These are phyloP conservation scores for Puccinia hordei DNA, from an alignment of 1,284 basidiomycete genomes.

Conservation along the genomic window DNA sequence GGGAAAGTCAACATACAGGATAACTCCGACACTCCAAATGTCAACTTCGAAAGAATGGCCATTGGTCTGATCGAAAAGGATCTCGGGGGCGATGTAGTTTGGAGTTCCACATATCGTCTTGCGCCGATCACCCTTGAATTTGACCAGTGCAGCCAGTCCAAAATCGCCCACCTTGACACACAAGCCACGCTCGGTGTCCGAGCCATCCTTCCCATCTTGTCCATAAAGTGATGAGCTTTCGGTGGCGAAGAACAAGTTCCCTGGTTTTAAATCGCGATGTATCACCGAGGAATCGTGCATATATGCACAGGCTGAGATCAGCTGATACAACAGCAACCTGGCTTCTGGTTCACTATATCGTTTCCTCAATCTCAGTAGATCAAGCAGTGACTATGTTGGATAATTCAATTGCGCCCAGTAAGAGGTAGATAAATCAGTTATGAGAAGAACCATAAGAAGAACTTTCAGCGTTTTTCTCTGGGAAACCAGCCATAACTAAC, in stretches of 20 bases:
- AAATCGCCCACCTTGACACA: slow-evolving; percentile 97
- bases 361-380: slow-evolving; percentile 82
- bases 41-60: slow-evolving; percentile 98
- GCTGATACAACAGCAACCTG: slow-evolving; percentile 87
- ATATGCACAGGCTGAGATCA: slow-evolving; percentile 92
- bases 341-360: slow-evolving; percentile 90
- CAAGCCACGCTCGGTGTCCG: slow-evolving; percentile 72
- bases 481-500: background rate
- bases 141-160: slow-evolving; percentile 92
- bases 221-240: slow-evolving; percentile 35
- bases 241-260: slow-evolving; percentile 78
- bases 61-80: slow-evolving; percentile 90
- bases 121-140: slow-evolving; percentile 82
- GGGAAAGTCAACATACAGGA: slow-evolving; percentile 64
- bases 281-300: slow-evolving; percentile 92
- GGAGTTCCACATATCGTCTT: slow-evolving; percentile 95
- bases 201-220: slow-evolving; percentile 43
- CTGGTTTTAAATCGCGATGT: slow-evolving; percentile 91
- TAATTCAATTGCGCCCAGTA: background rate
- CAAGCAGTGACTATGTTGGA: slow-evolving; percentile 68
- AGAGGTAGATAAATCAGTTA: slow-evolving; percentile 16
- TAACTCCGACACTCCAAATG: slow-evolving; percentile 96
- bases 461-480: background rate
- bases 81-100: slow-evolving; percentile 98
- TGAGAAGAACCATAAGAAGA: background rate